phyloP scores from a whole-genome alignment of 805 yeast genomes.

The Metschnikowia chrysomelidarum region DNA sequence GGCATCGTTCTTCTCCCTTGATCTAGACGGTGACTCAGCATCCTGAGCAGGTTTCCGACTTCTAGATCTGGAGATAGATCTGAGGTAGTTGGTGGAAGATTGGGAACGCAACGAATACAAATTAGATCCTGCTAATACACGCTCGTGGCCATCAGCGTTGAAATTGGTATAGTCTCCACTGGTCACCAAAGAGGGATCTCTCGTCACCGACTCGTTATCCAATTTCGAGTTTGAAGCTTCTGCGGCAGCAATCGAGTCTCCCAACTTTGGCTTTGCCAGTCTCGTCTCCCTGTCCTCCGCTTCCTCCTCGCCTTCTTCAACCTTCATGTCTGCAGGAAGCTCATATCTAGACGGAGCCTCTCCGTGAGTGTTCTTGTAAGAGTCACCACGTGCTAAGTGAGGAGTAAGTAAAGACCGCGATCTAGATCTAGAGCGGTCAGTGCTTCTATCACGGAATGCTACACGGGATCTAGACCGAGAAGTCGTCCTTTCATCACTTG shows the following conservation, averaged over 20 bases:
- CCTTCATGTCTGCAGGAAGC: conserved; percentile 38
- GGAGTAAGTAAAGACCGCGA: conserved; percentile 21
- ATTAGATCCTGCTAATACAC: conserved; percentile 16
- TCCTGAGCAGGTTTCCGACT: conserved; percentile 38
- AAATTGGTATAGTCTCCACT: conserved; percentile 47
- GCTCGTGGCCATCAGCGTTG: conserved; percentile 35
- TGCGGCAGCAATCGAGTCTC: conserved; percentile 45
- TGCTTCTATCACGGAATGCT: conserved; percentile 11
- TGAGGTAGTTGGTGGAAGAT: conserved; percentile 53
- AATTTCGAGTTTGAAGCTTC: conserved; percentile 18
- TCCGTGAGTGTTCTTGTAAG: conserved; percentile 58
- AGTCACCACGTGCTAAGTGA: conserved; percentile 75
- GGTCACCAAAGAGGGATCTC: conserved; percentile 42
- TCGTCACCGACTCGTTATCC: conserved; percentile 17
- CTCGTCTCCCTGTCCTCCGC: conserved; percentile 41
- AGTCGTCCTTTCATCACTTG: conserved; percentile 16
- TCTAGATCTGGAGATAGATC: conserved; percentile 65
- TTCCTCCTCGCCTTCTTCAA: conserved; percentile 26
- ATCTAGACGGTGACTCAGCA: conserved; percentile 18
- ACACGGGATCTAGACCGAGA: conserved; percentile 33
- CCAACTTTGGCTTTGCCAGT: conserved; percentile 43
- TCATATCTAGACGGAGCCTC: conserved; percentile 45
- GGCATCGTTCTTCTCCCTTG: conserved; percentile 28
- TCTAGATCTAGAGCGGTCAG: conserved; percentile 24
- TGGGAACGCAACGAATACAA: conserved; percentile 34